phyloP scores from a whole-genome alignment of 2,329 filamentous ascomycete genomes.

The Podosphaera fusca region DNA sequence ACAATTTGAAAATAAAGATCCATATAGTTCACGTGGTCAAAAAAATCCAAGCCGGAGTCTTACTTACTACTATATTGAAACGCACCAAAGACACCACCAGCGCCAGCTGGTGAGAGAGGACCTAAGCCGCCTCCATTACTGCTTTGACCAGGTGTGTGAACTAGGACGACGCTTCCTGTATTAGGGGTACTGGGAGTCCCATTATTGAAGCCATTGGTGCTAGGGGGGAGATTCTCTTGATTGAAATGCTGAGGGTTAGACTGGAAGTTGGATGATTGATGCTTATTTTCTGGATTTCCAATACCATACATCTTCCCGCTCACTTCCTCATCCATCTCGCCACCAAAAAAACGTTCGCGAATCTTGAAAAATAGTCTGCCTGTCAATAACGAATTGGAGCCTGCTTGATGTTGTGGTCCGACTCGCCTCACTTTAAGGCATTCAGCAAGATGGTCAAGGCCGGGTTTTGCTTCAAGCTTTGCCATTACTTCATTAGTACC shows the following conservation, averaged over 20 bases:
- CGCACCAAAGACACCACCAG: constrained; percentile 51
- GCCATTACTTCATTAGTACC: constrained; percentile 51
- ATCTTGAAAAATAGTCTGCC: constrained; percentile 91
- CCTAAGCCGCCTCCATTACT: constrained; percentile 31
- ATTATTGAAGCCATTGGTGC: constrained; percentile 25
- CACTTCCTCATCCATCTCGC: constrained; percentile 59
- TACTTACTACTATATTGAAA: constrained; percentile 24
- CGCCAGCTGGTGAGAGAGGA: constrained; percentile 56
- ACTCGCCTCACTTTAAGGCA: constrained; percentile 76
- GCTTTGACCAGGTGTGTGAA: constrained; percentile 27
- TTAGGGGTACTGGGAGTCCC: constrained; percentile 42
- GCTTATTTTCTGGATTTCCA: constrained; percentile 38
- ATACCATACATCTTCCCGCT: constrained; percentile 84
- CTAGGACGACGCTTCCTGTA: constrained; percentile 34
- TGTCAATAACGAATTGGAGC: constrained; percentile 80
- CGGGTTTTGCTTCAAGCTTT: constrained; percentile 74
- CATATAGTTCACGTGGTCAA: too few relatives aligned
- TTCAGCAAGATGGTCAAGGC: constrained; percentile 81
- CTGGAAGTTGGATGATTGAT: constrained; percentile 19
- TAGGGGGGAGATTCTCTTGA: constrained; percentile 25
- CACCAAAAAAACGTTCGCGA: constrained; percentile 67
- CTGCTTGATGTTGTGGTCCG: constrained; percentile 74
- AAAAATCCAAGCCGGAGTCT: neutral
- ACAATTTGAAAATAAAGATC: too few relatives aligned
- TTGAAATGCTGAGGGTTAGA: constrained; percentile 18